Base-by-base conservation (phyloP, 2,329 filamentous ascomycete genomes). In the Colletotrichum sp. region DNA sequence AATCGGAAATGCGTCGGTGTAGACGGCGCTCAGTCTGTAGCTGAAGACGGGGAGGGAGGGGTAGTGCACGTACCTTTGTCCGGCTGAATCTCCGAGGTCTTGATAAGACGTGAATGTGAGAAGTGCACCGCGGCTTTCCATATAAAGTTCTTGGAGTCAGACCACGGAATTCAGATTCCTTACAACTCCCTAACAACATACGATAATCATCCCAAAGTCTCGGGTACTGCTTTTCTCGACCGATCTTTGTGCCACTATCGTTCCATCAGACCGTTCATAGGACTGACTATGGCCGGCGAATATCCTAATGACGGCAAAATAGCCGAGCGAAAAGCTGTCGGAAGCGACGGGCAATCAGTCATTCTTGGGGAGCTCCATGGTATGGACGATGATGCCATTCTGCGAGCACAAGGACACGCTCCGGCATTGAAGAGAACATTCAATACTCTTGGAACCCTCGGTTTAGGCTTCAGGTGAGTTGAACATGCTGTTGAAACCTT, bases 351-450 rank as follows among this genome's bases (percentile, higher is more conserved):
- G 24, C 60, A 64, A 26, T 64, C 60, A 21, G 60, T 36, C 1
- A 24, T 34, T 2, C 30, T 64, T 21, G 60, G 60, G 15, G 60
- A 64, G 28, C 21, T 36, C 2, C n/a, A 24, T 18, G 21, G 21
- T n/a, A 28, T 39, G 18, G 69, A 65, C 12, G 78, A 79, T 67
- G 78, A 79, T 67, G 70, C 74, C 26, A 76, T 79, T 36, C 65
- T 79, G 2, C 55, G 74, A 3, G 78, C 78, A 8, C 77, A 79
- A 44, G 78, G 77, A 3, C 77, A 79, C 13, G 44, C 55, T 10
- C 75, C 78, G 10, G 77, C 77, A 5, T 44, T 78, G 55, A 72
- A 66, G 62, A 67, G 78, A 13, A 68, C 77, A 6, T 79, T 79
- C 13, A 52, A 78, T 21, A 62, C 76, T 10, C 69, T 78, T 6